These are phyloP conservation scores for Heimioporus punctisporus DNA, from an alignment of 1,284 basidiomycete species.

Conservation along the genomic window DNA sequence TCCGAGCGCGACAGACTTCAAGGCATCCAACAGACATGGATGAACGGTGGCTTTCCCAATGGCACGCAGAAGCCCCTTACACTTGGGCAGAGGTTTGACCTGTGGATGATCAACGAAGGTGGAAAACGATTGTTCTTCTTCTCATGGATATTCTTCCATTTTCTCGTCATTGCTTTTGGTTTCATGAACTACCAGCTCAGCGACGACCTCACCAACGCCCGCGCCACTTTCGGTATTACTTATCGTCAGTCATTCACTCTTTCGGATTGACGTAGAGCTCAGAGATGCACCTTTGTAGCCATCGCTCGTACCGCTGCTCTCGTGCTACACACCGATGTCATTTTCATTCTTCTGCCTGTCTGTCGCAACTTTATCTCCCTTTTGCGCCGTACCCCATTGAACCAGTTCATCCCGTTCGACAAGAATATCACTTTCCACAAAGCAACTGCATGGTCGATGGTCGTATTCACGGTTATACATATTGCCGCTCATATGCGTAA, in stretches of 20 bases:
- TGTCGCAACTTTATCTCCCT: constrained; percentile 92
- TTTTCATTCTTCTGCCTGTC: constrained; percentile 90
- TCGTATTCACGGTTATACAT: constrained; percentile 74
- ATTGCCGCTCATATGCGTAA: constrained; percentile 81
- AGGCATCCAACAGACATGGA: constrained; percentile 65
- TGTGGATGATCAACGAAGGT: constrained; percentile 95
- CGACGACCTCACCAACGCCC: constrained; percentile 71
- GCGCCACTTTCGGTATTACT: constrained; percentile 70
- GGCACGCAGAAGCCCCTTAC: constrained; percentile 34
- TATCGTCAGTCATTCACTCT: constrained; percentile 59
- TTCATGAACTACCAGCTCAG: constrained; percentile 77
- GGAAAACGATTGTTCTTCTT: constrained; percentile 76
- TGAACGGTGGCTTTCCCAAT: constrained; percentile 36
- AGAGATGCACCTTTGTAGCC: constrained; percentile 41
- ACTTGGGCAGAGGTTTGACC: constrained; percentile 49
- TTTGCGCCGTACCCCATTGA: constrained; percentile 80
- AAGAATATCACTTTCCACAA: constrained; percentile 91
- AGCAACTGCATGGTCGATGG: constrained; percentile 86
- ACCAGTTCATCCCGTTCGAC: constrained; percentile 88
- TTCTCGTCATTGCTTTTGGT: constrained; percentile 74
- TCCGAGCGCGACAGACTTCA: constrained; percentile 78
- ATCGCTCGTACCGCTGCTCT: constrained; percentile 86
- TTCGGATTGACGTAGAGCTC: not conserved
- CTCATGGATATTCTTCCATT: constrained; percentile 76
- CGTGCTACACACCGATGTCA: constrained; percentile 84